Conservation (phyloP, 331 rosid species). For the Acacia concinna region DNA sequence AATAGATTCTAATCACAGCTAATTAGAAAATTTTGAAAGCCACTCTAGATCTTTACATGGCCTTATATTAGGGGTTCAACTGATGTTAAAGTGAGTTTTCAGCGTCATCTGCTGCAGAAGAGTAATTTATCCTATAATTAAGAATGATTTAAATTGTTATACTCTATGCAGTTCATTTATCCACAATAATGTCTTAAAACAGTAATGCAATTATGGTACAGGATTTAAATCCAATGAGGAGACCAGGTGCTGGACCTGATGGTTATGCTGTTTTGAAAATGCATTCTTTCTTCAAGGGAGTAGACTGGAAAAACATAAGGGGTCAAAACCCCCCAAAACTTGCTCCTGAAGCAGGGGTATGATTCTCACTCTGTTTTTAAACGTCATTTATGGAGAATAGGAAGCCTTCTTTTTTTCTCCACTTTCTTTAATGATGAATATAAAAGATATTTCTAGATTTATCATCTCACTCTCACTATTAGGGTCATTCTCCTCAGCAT, state of each 20-base stretch:
- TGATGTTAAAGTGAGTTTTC: too few species aligned
- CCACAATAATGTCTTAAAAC: conserved; percentile 14
- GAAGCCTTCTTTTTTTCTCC: conserved; percentile 10
- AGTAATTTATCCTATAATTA: neutral
- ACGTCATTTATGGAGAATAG: conserved; percentile 24
- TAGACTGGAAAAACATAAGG: conserved; percentile 77
- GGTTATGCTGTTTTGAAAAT: conserved; percentile 73
- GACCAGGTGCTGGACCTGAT: conserved; percentile 92
- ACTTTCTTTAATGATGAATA: conserved; percentile 12
- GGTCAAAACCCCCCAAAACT: conserved; percentile 73
- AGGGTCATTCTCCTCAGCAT: conserved; percentile 55
- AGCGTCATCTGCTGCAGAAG: neutral
- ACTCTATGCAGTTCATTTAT: neutral
- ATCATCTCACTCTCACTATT: conserved; percentile 23
- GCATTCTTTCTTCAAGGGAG: conserved; percentile 83
- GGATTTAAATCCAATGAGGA: conserved; percentile 85
- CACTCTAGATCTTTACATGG: too few species aligned
- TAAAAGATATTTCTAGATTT: neutral
- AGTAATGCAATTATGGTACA: conserved; percentile 38
- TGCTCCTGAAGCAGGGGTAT: conserved; percentile 66
- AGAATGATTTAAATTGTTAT: conserved; percentile 18
- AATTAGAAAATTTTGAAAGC: too few species aligned
- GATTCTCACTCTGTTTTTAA: conserved; percentile 28
- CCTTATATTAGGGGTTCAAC: too few species aligned
- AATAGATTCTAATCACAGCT: too few species aligned